Percentiles rank a stretch among this genome's conserved stretches.
Conservation (phyloP, 495 filamentous ascomycete species). For the Podospora pseudoanserina region DNA sequence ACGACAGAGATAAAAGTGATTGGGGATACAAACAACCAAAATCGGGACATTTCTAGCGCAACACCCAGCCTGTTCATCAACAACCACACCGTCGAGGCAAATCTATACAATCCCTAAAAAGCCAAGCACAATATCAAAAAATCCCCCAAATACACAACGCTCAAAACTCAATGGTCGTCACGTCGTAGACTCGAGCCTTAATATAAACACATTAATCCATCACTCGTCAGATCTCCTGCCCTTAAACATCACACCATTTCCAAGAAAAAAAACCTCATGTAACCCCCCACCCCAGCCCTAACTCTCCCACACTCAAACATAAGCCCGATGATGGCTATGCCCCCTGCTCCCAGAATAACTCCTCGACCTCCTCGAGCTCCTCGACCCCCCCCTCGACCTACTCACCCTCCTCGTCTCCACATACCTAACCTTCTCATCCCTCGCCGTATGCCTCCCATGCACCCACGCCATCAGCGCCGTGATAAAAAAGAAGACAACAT, state of each 20-base stretch:
- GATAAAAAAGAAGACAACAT: constrained; percentile 74
- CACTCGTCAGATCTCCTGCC: not conserved
- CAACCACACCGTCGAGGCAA: not conserved
- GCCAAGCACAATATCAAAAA: too few relatives aligned
- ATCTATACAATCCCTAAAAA: not conserved
- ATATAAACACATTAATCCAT: not conserved
- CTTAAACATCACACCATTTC: too few relatives aligned
- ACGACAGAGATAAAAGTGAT: too few relatives aligned
- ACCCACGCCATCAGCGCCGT: constrained; percentile 62
- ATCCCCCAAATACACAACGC: not conserved
- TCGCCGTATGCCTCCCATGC: constrained; percentile 40
- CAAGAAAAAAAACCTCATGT: not conserved
- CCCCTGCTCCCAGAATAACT: constrained; percentile 11
- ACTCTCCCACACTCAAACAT: constrained; percentile 6
- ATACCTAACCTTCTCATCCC: constrained; percentile 16
- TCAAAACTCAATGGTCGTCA: not conserved
- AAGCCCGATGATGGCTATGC: constrained; percentile 9
- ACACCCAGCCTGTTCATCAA: too few relatives aligned
- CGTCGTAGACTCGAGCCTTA: not conserved
- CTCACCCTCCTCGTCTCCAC: constrained; percentile 1
- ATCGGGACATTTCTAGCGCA: too few relatives aligned
- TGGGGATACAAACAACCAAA: too few relatives aligned
- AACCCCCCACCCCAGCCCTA: not conserved
- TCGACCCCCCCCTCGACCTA: not conserved
- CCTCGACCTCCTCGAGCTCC: constrained; percentile 10